phyloP scores from a whole-genome alignment of 768 basidiomycete species.

The Collybia sp. region DNA sequence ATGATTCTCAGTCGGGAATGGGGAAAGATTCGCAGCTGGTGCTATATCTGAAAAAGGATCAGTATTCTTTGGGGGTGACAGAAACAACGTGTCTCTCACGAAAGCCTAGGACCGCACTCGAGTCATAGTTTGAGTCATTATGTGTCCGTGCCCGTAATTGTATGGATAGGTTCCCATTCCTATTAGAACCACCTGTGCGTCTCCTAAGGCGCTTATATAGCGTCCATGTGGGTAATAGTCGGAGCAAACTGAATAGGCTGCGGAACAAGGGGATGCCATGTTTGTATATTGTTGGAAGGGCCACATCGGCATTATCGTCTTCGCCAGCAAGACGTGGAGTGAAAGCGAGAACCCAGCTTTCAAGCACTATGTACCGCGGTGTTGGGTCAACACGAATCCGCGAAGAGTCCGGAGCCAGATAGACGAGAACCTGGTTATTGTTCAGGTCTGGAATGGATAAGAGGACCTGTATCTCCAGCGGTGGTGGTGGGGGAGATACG shows the following conservation, averaged over 20 bases:
- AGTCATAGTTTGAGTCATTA: slow-evolving; percentile 19
- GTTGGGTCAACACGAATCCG: slow-evolving; percentile 66
- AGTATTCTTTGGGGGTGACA: not conserved
- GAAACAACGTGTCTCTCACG: slow-evolving; percentile 16
- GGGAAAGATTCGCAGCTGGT: slow-evolving; percentile 30
- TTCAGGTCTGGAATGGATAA: slow-evolving; percentile 65
- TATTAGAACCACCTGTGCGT: slow-evolving; percentile 24
- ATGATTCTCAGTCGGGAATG: slow-evolving; percentile 47
- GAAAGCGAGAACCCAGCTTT: slow-evolving; percentile 61
- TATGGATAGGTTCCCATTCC: slow-evolving; percentile 42
- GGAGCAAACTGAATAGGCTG: slow-evolving; percentile 66
- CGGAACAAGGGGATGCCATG: slow-evolving; percentile 80
- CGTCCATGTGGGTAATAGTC: slow-evolving; percentile 75
- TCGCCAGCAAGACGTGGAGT: slow-evolving; percentile 15
- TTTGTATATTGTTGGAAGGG: slow-evolving; percentile 78
- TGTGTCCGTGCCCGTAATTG: slow-evolving; percentile 37
- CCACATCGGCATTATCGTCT: slow-evolving; percentile 40
- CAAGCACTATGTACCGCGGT: slow-evolving; percentile 66
- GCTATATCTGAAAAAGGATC: slow-evolving; percentile 24
- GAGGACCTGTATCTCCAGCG: slow-evolving; percentile 66
- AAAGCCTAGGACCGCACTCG: slow-evolving; percentile 25
- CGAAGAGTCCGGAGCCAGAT: slow-evolving; percentile 52
- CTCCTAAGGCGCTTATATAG: slow-evolving; percentile 57
- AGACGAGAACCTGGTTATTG: slow-evolving; percentile 69
- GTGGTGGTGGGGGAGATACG: slow-evolving; percentile 32